Evolutionary conservation across 495 filamentous ascomycete genomes (phyloP), one percentile per base, ranked within the genome.

Genomic region (Apiosordaria backusii): DNA sequence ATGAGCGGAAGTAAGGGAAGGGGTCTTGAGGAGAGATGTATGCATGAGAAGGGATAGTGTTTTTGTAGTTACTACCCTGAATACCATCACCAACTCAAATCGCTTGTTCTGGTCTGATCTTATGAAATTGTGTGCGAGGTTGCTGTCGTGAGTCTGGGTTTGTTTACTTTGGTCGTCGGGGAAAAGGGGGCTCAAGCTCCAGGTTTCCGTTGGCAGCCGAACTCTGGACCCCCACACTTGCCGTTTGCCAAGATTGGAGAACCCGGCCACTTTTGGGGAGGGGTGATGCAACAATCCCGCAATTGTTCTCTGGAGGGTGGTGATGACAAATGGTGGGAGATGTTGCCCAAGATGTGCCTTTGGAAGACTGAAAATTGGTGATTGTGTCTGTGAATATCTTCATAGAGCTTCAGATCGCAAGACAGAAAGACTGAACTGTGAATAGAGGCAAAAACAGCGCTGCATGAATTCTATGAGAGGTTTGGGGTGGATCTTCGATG

Each of bases 401-500:
- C 35, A 13, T 15, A 45, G 35, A 45, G 10, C 16, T 15, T 45
- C 35, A 45, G 9, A 7, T 13, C 2, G 35, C 16, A 45, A 45
- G n/a, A 45, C 35, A 45, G 35, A 45, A 2, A 45, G 35, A 13
- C 10, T 10, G 6, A 45, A 45, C 35, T 2, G 16, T 13, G 16
- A 45, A 45, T 45, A 15, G 16, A 15, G 35, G 10, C 35, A 45
- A 45, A 45, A 45, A 45, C 35, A 45, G 35, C 6, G 27, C 50
- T 50, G 54, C 19, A 22, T 21, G 10, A 25, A 29, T 13, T 24
- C 18, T n/a, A 4, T 15, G 50, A 24, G 15, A 62, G 60, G 29
- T 16, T 45, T 23, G 22, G n/a, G n/a, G 72, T 71, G 72, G 70
- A 61, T 62, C 70, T 67, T 71, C 58, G 74, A 76, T 74, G 70